phyloP scores from a whole-genome alignment of 1,284 basidiomycete genomes.

The Polyporus tsugae region DNA sequence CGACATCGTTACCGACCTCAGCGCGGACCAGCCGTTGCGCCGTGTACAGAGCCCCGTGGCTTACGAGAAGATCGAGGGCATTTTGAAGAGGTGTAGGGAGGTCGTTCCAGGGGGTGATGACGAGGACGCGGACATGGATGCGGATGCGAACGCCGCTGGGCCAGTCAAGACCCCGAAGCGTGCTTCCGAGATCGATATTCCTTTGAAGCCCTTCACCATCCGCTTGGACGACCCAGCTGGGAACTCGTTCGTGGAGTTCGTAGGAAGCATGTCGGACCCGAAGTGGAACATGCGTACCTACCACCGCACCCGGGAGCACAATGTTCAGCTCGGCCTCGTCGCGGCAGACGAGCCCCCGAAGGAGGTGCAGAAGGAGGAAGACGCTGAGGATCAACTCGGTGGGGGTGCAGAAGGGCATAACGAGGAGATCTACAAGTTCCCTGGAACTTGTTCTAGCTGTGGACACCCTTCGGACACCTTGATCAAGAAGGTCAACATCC shows the following conservation, averaged over 20 bases:
- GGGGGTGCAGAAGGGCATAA: conserved; percentile 49
- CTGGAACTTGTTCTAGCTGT: conserved; percentile 90
- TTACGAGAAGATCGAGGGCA: conserved; percentile 81
- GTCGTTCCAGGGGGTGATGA: conserved; percentile 77
- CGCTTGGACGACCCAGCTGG: conserved; percentile 94
- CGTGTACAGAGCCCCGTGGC: conserved; percentile 83
- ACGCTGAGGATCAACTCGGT: conserved; percentile 42
- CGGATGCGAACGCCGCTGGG: conserved; percentile 32
- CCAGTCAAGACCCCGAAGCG: conserved; percentile 38
- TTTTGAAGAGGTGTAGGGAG: conserved; percentile 74
- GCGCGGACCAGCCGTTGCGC: conserved; percentile 87
- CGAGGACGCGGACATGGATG: conserved; percentile 40
- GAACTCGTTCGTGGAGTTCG: conserved; percentile 94
- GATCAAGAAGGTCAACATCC: conserved; percentile 98
- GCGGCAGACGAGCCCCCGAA: conserved; percentile 53
- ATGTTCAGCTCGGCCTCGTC: conserved; percentile 81
- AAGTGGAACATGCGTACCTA: conserved; percentile 96
- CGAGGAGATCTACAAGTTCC: conserved; percentile 94
- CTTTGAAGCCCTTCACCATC: conserved; percentile 84
- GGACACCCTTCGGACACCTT: conserved; percentile 84
- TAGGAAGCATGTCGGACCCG: conserved; percentile 82
- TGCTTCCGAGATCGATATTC: conserved; percentile 54
- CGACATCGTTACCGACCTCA: conserved; percentile 87
- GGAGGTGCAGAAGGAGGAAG: conserved; percentile 12
- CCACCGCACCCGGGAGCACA: conserved; percentile 85